Percentiles rank a stretch among this genome's conserved stretches.
These are phyloP conservation scores for Asclepias syriaca DNA, from an alignment of 257 asterid genomes.

Conservation along the genomic window DNA sequence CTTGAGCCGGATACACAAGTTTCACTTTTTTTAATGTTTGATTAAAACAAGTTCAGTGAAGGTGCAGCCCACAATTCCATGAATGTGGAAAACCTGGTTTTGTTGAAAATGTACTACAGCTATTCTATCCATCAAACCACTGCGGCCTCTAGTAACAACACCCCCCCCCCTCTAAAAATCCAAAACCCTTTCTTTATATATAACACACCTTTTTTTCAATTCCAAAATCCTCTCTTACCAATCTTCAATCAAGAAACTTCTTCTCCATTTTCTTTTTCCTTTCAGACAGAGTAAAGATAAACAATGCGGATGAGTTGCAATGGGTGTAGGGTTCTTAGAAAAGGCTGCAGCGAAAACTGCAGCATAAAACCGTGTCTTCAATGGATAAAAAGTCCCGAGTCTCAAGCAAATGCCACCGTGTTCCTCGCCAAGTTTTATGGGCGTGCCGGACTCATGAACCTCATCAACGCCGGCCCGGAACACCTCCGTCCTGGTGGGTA, in stretches of 20 bases:
- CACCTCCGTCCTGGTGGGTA: conserved; percentile 69
- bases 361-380: conserved; percentile 71
- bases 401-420: conserved; percentile 84
- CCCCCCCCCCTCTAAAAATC: neutral
- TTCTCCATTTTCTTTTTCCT: neutral
- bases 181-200: neutral
- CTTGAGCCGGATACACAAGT: neutral
- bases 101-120: conserved; percentile 10
- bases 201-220: neutral
- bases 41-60: conserved; percentile 20
- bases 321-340: conserved; percentile 79
- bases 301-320: conserved; percentile 80
- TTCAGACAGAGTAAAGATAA: neutral
- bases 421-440: conserved; percentile 88
- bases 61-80: conserved; percentile 51
- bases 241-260: neutral
- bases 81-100: conserved; percentile 45
- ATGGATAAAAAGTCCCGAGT: conserved; percentile 57
- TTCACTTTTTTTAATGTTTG: conserved; percentile 1
- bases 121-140: conserved; percentile 27
- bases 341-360: conserved; percentile 76
- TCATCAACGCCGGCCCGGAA: conserved; percentile 64
- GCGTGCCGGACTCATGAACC: conserved; percentile 83
- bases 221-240: neutral
- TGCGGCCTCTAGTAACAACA: conserved; percentile 24